A percentile compares a stretch with the other conserved stretches of the same genome.
These are phyloP conservation scores for Colletotrichum lupini DNA, from an alignment of 2,329 filamentous ascomycete species.

Conservation along the genomic window DNA sequence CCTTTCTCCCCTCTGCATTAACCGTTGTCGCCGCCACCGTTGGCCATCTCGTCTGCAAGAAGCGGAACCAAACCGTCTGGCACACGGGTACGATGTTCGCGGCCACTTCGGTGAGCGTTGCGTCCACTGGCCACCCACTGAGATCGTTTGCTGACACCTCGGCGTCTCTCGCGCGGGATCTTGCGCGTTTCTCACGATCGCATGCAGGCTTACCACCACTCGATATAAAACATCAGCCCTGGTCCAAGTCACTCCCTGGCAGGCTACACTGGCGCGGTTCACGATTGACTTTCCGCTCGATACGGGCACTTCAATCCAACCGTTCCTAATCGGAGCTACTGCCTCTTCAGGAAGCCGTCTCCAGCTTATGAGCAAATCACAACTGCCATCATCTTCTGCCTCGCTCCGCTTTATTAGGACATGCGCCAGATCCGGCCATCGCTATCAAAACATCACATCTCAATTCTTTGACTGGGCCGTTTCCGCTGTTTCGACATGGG, in stretches of 20 bases:
- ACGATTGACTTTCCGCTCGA: slow-evolving; percentile 30
- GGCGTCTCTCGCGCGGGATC: slow-evolving; percentile 6
- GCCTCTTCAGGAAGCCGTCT: slow-evolving; percentile 14
- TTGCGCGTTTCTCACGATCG: slow-evolving; percentile 27
- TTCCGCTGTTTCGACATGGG: slow-evolving; percentile 28
- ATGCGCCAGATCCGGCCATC: slow-evolving; percentile 29
- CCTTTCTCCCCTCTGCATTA: not conserved
- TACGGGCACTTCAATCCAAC: slow-evolving; percentile 10
- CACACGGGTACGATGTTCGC: not conserved
- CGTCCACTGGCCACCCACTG: not conserved
- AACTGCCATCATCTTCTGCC: not conserved
- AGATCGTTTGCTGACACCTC: not conserved
- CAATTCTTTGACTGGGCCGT: slow-evolving; percentile 30
- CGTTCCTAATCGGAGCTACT: slow-evolving; percentile 9
- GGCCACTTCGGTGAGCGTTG: slow-evolving; percentile 3
- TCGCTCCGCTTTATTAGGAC: slow-evolving; percentile 19
- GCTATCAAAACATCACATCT: slow-evolving; percentile 31
- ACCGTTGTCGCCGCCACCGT: not conserved
- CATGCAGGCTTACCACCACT: slow-evolving; percentile 25
- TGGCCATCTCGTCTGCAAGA: not conserved
- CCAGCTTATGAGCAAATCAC: slow-evolving; percentile 16
- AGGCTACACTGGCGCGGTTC: slow-evolving; percentile 1
- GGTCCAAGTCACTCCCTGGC: slow-evolving; percentile 5
- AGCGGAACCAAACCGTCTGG: not conserved
- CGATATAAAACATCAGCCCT: slow-evolving; percentile 14